Percentiles rank a stretch among this genome's conserved stretches.
Evolutionary conservation across 768 basidiomycete species (phyloP).

Genomic region (Termitomyces sp.): DNA sequence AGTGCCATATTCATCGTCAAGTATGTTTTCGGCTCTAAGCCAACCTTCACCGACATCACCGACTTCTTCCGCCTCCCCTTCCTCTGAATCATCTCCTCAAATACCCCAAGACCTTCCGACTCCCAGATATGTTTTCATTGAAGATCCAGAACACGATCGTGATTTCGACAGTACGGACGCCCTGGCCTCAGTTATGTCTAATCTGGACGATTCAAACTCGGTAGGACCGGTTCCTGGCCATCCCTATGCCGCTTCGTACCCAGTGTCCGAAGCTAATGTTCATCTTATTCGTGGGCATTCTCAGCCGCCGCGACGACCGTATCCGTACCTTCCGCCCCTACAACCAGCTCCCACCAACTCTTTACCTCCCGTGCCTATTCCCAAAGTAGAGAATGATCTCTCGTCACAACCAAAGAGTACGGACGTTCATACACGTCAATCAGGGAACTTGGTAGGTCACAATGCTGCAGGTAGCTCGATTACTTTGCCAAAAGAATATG

Average conservation of each 20-base stretch:
- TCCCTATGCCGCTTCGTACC: slow-evolving; percentile 49
- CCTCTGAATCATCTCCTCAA: slow-evolving; percentile 41
- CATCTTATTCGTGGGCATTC: slow-evolving; percentile 22
- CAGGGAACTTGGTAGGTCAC: slow-evolving; percentile 48
- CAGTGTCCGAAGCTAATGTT: slow-evolving; percentile 23
- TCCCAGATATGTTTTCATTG: slow-evolving; percentile 14
- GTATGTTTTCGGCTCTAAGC: slow-evolving; percentile 32
- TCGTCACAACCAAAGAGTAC: slow-evolving; percentile 23
- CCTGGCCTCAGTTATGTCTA: slow-evolving; percentile 43
- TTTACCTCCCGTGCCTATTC: slow-evolving; percentile 52
- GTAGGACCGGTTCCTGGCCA: slow-evolving; percentile 29
- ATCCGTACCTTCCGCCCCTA: slow-evolving; percentile 54
- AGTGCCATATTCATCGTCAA: slow-evolving; percentile 57
- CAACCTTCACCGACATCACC: slow-evolving; percentile 16
- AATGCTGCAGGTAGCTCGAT: slow-evolving; percentile 49
- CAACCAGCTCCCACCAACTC: slow-evolving; percentile 58
- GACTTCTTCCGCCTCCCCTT: slow-evolving; percentile 41
- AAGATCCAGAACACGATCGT: slow-evolving; percentile 17
- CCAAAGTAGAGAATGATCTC: slow-evolving; percentile 24
- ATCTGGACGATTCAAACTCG: slow-evolving; percentile 28
- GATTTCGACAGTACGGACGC: slow-evolving; percentile 33
- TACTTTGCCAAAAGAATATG: slow-evolving; percentile 58
- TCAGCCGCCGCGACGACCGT: slow-evolving; percentile 36
- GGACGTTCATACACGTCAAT: slow-evolving; percentile 32
- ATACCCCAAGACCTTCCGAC: slow-evolving; percentile 30